Evolutionary conservation across 352 stramenopile species (phyloP), one percentile per base, ranked within the genome.

Genomic region (Saprolegnia parasitica): DNA sequence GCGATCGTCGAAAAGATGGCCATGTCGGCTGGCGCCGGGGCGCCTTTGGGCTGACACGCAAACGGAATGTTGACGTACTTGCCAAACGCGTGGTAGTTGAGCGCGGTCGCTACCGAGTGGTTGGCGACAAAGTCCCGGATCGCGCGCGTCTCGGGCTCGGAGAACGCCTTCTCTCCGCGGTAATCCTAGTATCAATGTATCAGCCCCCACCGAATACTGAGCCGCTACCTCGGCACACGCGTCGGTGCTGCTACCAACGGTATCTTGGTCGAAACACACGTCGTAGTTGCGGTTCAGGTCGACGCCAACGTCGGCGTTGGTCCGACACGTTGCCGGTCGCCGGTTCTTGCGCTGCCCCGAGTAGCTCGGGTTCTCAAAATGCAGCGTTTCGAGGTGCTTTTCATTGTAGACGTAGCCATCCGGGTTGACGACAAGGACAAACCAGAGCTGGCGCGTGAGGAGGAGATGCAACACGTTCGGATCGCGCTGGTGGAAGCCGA

Each of bases 281-380:
- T 91, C 85, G 65, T 95, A 95, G 67, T 95, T 95, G 20, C 87
- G 85, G 47, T 95, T 95, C 32, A 95, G 72, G 52, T 95, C 87
- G 15, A 95, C 85, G 50, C 66, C 66, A 5, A 21, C 18, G 35
- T 72, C 42, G 64, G 62, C 0, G 16, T 76, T 80, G 16, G 74
- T 73, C 20, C 40, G 21, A 32, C 58, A 67, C 40, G 20, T 42
- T 4, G 40, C 37, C 5, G n/a, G n/a, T n/a, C 50, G 32, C 16
- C 58, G 58, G 58, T 89, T 95, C 73, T 95, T 95, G 55, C 87
- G 87, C 68, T 87, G 78, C 1, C 87, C 87, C 11, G 37, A 10
- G 35, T 55, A 67, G 11, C 37, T 16, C 40, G 49, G 1, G 58
- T 39, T 42, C 18, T 24, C 37, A 10, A 4, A 8, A 15, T n/a